Percentiles rank a stretch among this genome's conserved stretches.
These are phyloP conservation scores for Saccharum officinarum DNA, from an alignment of 176 grass and related monocot species.

Conservation along the genomic window DNA sequence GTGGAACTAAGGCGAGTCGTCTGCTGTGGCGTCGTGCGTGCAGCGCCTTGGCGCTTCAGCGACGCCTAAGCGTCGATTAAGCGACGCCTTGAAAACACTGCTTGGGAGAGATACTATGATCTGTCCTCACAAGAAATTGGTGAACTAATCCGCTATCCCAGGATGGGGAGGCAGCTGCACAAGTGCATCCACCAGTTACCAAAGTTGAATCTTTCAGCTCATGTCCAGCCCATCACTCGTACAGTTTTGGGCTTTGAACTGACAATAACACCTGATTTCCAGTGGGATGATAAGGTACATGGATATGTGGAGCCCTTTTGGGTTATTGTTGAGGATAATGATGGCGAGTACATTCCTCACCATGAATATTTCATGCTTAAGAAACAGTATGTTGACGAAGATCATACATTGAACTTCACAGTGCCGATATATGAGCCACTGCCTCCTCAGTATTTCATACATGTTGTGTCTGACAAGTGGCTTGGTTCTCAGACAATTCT, in stretches of 20 bases:
- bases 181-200: conserved; percentile 95
- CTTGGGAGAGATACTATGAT: conserved; percentile 93
- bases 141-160: conserved; percentile 77
- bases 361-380: conserved; percentile 98
- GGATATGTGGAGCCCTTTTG: conserved; percentile 95
- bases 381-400: conserved; percentile 91
- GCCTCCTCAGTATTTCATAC: conserved; percentile 91
- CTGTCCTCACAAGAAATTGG: conserved; percentile 92
- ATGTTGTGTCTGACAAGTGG: conserved; percentile 92
- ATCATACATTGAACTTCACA: conserved; percentile 89
- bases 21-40: not conserved
- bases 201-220: conserved; percentile 89
- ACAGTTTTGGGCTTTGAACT: conserved; percentile 84
- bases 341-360: conserved; percentile 90
- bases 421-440: conserved; percentile 90
- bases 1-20: not conserved
- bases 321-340: conserved; percentile 97
- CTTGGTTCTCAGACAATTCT: conserved; percentile 93
- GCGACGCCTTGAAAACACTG: too few species aligned
- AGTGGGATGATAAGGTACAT: conserved; percentile 93
- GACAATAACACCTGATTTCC: conserved; percentile 91
- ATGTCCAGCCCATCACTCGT: conserved; percentile 92
- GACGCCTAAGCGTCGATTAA: too few species aligned
- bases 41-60: not conserved
- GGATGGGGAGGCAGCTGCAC: conserved; percentile 78